Evolutionary conservation across 2,329 filamentous ascomycete species (phyloP).

Genomic region (Sporothrix luriei): DNA sequence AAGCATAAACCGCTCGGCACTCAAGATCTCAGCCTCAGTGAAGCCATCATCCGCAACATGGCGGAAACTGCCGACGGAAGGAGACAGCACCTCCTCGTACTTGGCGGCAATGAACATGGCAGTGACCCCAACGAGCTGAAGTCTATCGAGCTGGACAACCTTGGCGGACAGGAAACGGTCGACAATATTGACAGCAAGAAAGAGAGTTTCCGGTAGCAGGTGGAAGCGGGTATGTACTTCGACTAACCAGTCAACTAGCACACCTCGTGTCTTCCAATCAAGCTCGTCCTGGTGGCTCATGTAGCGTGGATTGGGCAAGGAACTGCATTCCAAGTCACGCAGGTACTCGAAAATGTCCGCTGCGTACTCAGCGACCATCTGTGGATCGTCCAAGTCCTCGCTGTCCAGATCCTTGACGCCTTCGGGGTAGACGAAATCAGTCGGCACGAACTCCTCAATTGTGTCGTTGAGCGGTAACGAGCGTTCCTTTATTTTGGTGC

Average conservation of each 20-base stretch:
- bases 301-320: constrained; percentile 86
- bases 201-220: constrained; percentile 91
- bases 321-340: constrained; percentile 76
- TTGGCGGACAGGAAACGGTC: constrained; percentile 96
- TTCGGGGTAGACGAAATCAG: constrained; percentile 41
- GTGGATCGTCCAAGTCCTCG: constrained; percentile 88
- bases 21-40: constrained; percentile 89
- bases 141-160: constrained; percentile 91
- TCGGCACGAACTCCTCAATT: constrained; percentile 39
- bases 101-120: constrained; percentile 99
- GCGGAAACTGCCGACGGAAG: constrained; percentile 94
- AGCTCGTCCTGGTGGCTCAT: constrained; percentile 93
- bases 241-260: constrained; percentile 96
- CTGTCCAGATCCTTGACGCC: constrained; percentile 70
- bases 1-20: constrained; percentile 94
- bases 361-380: constrained; percentile 98
- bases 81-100: constrained; percentile 96
- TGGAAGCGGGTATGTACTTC: constrained; percentile 98
- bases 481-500: constrained; percentile 41
- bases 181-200: constrained; percentile 96
- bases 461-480: constrained; percentile 37
- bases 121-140: constrained; percentile 95
- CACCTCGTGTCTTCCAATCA: constrained; percentile 98
- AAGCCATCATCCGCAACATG: constrained; percentile 97
- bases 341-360: constrained; percentile 97